Base-by-base conservation (phyloP, 2,329 filamentous ascomycete species). In the Graphilbum sp. region DNA sequence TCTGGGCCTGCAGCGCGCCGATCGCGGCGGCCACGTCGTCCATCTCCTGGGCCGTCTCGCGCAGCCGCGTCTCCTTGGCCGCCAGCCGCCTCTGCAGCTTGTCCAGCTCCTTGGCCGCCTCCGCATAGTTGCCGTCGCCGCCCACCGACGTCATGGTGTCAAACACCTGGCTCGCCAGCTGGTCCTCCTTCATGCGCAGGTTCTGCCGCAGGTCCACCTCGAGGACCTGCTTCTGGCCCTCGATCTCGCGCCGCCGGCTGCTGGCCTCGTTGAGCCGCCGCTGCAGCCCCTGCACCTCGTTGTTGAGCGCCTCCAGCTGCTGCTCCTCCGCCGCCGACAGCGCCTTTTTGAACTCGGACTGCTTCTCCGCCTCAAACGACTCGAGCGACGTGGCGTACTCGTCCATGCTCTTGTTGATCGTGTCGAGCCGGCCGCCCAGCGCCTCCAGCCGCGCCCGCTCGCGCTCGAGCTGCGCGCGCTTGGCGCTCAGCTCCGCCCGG, bases 131-230 rank as follows among this genome's bases (percentile, higher is more conserved):
- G 35, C 74, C 74, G 32, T 74, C 74, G 30, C 69, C 67, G 21
- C 47, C 45, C 2, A 46, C 42, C 13, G 42, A 44, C 39, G 60
- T 46, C 7, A 62, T 64, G 38, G 65, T 68, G 46, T 92, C 85
- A 43, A 81, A 72, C 15, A 79, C 83, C 49, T 80, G 72, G 43
- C 75, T 73, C 46, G 80, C 79, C 38, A 98, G 70, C 54, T 94
- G 82, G 49, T 95, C 87, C 24, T 96, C 72, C 47, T 81, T 82
- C 49, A 86, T 79, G 50, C 80, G 77, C 32, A 98, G 66, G 50
- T 94, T 93, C 50, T 92, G 83, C n/a, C 80, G 77, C 35, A 98
- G 63, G 51, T 93, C 84, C 25, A 83, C 74, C 54, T 98, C 88
- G 21, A 96, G 67, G 29, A 83, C 72, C 38, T 79, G 77, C 60